Conservation (phyloP, 495 filamentous ascomycete species). For the Saxophila tyrrhenica region DNA sequence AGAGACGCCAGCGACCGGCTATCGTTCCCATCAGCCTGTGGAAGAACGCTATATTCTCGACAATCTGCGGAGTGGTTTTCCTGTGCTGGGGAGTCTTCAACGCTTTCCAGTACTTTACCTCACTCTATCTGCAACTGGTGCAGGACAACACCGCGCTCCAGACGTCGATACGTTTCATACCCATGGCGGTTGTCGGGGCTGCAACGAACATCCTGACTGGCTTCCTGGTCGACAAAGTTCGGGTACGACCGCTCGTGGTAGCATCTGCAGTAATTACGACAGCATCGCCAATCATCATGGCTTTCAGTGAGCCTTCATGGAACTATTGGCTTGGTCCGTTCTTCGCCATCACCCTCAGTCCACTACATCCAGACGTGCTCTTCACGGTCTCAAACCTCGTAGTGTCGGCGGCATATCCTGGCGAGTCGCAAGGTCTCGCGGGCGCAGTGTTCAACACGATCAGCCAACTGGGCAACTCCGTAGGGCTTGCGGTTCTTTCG, state of each 20-base stretch:
- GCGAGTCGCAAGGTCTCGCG: constrained; percentile 22
- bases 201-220: constrained; percentile 19
- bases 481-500: constrained; percentile 3
- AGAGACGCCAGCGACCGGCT: constrained; percentile 32
- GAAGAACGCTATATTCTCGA: constrained; percentile 39
- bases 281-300: constrained; percentile 21
- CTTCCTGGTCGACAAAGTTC: constrained; percentile 16
- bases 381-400: constrained; percentile 23
- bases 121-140: no score
- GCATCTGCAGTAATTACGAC: constrained; percentile 9
- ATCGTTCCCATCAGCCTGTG: constrained; percentile 47
- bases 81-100: constrained; percentile 40
- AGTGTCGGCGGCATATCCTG: constrained; percentile 20
- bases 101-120: no score
- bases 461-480: constrained; percentile 15
- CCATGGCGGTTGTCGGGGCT: constrained; percentile 14
- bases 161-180: constrained; percentile 20
- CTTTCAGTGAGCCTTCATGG: constrained; percentile 21
- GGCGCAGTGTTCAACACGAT: constrained; percentile 26
- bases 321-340: constrained; percentile 24
- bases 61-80: constrained; percentile 40
- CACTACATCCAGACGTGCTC: constrained; percentile 16
- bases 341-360: constrained; percentile 14
- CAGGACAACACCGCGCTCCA: constrained; percentile 12
- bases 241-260: constrained; percentile 14